Evolutionary conservation across 148 eudicot species (phyloP), one percentile per base, ranked within the genome.

Genomic region (Euryodendron excelsum): DNA sequence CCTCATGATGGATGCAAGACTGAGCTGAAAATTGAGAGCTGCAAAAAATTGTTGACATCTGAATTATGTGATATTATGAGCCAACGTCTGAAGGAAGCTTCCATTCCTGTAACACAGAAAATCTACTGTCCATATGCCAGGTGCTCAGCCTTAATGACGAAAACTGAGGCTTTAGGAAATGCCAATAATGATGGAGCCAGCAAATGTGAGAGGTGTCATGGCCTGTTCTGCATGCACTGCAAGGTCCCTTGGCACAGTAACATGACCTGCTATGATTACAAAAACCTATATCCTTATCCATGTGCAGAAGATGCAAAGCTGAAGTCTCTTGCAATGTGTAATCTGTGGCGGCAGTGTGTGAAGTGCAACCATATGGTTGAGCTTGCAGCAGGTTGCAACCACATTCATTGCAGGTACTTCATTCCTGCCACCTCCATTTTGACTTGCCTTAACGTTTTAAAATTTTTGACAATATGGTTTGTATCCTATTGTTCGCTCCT

Each of bases 291-390:
- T 77, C 92, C 90, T 25, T 30, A 34, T 69, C 84, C 77, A 21
- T 81, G 31, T 52, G 81, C 63, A 33, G 93, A 87, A 78, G 93
- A 92, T 56, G 80, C 82, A 10, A 88, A 86, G 82, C 82, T 92
- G 63, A 88, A 92, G 77, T 82, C 81, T 36, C 89, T 88, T 66
- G 96, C 91, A 20, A 84, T 65, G 11, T 72, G 28, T 64, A 90
- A 87, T 39, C 52, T 86, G 76, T 90, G 95, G 95, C 98, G 91
- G 7, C 93, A 93, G 73, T 93, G 98, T 82, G 79, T 81, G 59
- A 89, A 88, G 77, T 91, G 96, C 85, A 93, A 86, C 71, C 89
- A 89, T 83, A 88, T 93, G 96, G 85, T 93, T 69, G 95, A 93
- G 83, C 90, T 90, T 30, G 86, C 87, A 45, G 77, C 81, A 74